Conservation (phyloP, 768 basidiomycete genomes). For the Mrakia frigida region DNA sequence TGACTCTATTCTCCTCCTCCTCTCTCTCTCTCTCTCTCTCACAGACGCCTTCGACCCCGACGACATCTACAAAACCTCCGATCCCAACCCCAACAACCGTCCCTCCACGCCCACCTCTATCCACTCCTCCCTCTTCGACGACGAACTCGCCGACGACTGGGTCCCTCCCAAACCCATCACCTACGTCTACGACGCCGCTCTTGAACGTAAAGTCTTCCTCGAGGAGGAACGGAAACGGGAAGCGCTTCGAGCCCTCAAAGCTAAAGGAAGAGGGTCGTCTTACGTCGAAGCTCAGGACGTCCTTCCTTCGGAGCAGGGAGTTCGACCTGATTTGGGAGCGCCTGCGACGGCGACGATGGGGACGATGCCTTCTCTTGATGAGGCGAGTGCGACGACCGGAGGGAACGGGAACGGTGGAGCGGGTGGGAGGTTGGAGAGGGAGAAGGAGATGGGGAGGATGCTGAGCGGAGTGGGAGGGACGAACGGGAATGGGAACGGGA, state of each 20-base stretch:
- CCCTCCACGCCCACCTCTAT: neutral
- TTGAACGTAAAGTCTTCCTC: conserved; percentile 20
- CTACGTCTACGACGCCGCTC: conserved; percentile 33
- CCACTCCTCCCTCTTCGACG: conserved; percentile 12
- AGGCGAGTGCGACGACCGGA: no score
- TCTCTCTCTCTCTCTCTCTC: neutral
- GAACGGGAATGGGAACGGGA: neutral
- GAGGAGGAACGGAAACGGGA: conserved; percentile 28
- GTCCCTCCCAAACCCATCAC: conserved; percentile 23
- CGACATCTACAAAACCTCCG: conserved; percentile 32
- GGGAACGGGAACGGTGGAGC: no score
- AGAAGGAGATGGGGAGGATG: conserved; percentile 20
- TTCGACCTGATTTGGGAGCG: neutral
- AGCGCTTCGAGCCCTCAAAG: neutral
- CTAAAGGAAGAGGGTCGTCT: conserved; percentile 17
- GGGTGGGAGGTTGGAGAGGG: conserved; percentile 14
- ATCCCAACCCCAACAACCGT: neutral
- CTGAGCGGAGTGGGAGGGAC: neutral
- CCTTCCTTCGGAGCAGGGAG: neutral
- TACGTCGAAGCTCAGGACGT: neutral
- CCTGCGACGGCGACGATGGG: no score
- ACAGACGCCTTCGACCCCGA: conserved; percentile 33
- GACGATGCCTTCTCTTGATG: no score
- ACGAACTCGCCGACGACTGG: conserved; percentile 26
- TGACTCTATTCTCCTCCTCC: neutral